Conservation (phyloP, 352 stramenopile genomes). For the Phytophthora cactorum region DNA sequence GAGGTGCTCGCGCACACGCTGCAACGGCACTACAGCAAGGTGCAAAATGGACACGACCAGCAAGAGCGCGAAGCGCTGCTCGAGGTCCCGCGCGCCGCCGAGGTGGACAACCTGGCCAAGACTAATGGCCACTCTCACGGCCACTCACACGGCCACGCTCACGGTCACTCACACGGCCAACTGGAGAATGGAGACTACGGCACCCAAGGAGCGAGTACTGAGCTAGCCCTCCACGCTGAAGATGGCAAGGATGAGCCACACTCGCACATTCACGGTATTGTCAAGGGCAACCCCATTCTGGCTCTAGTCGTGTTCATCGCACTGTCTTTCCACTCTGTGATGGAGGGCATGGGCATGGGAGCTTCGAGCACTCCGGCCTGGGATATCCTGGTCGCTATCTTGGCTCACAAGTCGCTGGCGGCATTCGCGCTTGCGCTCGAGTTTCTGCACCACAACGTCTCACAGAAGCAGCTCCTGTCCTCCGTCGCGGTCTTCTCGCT, state of each 20-base stretch:
- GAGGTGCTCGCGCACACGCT: slow-evolving; percentile 73
- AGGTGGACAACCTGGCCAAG: slow-evolving; percentile 15
- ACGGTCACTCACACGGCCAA: slow-evolving; percentile 11
- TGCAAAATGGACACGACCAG: slow-evolving; percentile 22
- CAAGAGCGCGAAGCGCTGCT: slow-evolving; percentile 37
- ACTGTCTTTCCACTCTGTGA: slow-evolving; percentile 86
- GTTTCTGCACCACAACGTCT: slow-evolving; percentile 66
- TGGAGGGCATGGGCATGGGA: slow-evolving; percentile 87
- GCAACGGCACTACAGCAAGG: slow-evolving; percentile 49
- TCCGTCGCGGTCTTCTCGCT: slow-evolving; percentile 68
- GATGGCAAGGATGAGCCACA: slow-evolving; percentile 39
- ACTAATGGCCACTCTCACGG: slow-evolving; percentile 18
- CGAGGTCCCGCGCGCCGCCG: slow-evolving; percentile 12
- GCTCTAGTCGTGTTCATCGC: slow-evolving; percentile 81
- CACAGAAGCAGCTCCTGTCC: slow-evolving; percentile 44
- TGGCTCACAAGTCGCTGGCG: slow-evolving; percentile 86
- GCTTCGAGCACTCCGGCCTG: slow-evolving; percentile 62
- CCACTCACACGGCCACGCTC: slow-evolving; percentile 14
- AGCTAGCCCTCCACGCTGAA: slow-evolving; percentile 5
- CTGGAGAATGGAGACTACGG: slow-evolving; percentile 36
- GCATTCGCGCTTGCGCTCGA: slow-evolving; percentile 79
- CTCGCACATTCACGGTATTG: slow-evolving; percentile 68
- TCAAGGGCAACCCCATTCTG: slow-evolving; percentile 65
- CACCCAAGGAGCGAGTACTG: slow-evolving; percentile 24
- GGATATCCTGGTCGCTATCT: slow-evolving; percentile 80